Evolutionary conservation across 1,139 yeast genomes (phyloP).

Genomic region (Suhomyces terraborum): DNA sequence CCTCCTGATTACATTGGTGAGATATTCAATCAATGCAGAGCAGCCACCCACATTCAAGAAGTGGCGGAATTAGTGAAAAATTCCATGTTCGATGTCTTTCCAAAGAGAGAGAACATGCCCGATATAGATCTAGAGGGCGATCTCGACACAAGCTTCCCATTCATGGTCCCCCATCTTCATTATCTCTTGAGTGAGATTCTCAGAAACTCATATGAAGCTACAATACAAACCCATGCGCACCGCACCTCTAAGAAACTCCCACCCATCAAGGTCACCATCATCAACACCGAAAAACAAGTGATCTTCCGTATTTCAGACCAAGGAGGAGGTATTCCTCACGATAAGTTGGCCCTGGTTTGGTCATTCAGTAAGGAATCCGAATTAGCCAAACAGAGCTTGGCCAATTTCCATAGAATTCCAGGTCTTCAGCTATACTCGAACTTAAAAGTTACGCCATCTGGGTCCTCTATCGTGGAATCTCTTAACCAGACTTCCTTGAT

Average conservation of each 20-base stretch:
- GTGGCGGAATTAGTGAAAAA: constrained; percentile 53
- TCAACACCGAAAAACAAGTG: constrained; percentile 66
- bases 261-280: constrained; percentile 70
- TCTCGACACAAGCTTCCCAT: constrained; percentile 65
- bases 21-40: constrained; percentile 76
- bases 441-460: constrained; percentile 42
- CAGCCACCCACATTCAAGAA: constrained; percentile 60
- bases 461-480: constrained; percentile 38
- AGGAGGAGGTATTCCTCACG: constrained; percentile 80
- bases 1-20: constrained; percentile 82
- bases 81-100: constrained; percentile 52
- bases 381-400: constrained; percentile 55
- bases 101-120: constrained; percentile 65
- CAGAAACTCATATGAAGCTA: constrained; percentile 82
- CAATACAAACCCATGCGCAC: constrained; percentile 49
- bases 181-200: constrained; percentile 84
- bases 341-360: constrained; percentile 68
- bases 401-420: constrained; percentile 69
- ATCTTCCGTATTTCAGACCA: constrained; percentile 81
- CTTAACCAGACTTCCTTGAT: constrained; percentile 40
- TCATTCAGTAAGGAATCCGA: constrained; percentile 74
- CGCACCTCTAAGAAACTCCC: constrained; percentile 48
- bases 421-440: constrained; percentile 52
- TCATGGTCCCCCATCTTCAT: constrained; percentile 82
- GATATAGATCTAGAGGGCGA: constrained; percentile 73